phyloP scores from a whole-genome alignment of 2,329 filamentous ascomycete genomes.

The Stagonosporopsis vannaccii region DNA sequence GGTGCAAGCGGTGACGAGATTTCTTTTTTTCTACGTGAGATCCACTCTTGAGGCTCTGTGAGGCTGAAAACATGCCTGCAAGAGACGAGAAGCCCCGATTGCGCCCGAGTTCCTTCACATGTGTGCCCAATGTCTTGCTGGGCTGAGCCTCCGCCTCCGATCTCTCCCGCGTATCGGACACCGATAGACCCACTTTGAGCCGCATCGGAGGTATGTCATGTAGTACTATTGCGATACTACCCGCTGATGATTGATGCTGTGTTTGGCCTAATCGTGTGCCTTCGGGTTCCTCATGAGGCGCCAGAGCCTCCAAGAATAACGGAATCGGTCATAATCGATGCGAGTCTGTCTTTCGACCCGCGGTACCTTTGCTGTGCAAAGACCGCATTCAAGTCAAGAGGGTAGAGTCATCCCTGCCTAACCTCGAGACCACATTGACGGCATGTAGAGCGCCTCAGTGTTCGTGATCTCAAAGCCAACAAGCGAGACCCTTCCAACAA shows the following conservation, averaged over 20 bases:
- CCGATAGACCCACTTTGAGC: constrained; percentile 12
- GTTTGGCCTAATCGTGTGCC: too few relatives aligned
- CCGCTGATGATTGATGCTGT: neutral
- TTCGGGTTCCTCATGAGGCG: neutral
- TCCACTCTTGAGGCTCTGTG: constrained; percentile 10
- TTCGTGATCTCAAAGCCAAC: too few relatives aligned
- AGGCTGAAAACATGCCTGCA: neutral
- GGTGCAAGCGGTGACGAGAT: constrained; percentile 11
- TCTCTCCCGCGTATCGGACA: neutral
- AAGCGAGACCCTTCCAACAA: too few relatives aligned
- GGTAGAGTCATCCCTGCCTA: too few relatives aligned
- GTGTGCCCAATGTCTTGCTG: neutral
- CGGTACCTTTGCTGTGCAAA: too few relatives aligned
- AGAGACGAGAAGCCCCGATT: neutral
- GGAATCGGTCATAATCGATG: too few relatives aligned
- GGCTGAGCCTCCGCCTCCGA: neutral
- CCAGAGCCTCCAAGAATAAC: too few relatives aligned
- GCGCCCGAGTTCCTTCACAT: constrained; percentile 11
- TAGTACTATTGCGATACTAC: neutral
- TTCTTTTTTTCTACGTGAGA: constrained; percentile 5
- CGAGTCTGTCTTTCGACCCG: too few relatives aligned
- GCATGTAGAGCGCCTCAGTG: too few relatives aligned
- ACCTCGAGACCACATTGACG: too few relatives aligned
- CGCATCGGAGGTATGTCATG: constrained; percentile 2
- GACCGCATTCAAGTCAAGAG: too few relatives aligned